Conservation (phyloP, 805 yeast genomes). For the Priceomyces haplophilus region DNA sequence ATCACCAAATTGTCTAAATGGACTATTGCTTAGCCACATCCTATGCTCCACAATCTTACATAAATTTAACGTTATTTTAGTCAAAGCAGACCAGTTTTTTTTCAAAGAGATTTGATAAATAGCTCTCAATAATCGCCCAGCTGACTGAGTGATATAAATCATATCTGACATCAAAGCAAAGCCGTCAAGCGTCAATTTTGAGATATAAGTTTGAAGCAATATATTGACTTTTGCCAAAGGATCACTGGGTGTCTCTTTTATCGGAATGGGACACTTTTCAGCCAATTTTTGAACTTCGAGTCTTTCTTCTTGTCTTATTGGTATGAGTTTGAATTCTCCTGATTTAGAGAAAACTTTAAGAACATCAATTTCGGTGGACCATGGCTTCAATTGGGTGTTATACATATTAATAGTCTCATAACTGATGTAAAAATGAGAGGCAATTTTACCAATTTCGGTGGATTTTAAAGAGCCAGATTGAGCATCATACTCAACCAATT, state of each 20-base stretch:
- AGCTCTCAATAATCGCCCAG: conserved; percentile 84
- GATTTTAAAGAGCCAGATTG: conserved; percentile 36
- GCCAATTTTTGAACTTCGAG: conserved; percentile 65
- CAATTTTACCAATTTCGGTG: conserved; percentile 74
- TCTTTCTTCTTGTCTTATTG: conserved; percentile 84
- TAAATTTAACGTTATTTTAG: conserved; percentile 56
- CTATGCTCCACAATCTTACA: conserved; percentile 79
- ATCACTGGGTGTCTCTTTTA: conserved; percentile 67
- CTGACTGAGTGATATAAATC: conserved; percentile 90
- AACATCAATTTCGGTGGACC: conserved; percentile 67
- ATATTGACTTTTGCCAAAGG: conserved; percentile 77
- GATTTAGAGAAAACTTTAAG: conserved; percentile 75
- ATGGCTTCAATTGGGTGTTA: conserved; percentile 58
- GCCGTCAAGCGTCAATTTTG: conserved; percentile 73
- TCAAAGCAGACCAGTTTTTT: conserved; percentile 67
- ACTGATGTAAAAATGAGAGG: conserved; percentile 82
- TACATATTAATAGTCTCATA: conserved; percentile 70
- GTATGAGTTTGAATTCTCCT: conserved; percentile 79
- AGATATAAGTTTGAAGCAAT: conserved; percentile 82
- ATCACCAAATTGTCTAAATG: conserved; percentile 75
- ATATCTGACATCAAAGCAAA: conserved; percentile 91
- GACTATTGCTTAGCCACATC: conserved; percentile 82
- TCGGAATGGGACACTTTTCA: conserved; percentile 81
- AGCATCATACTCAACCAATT: conserved; percentile 59
- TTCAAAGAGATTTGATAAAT: conserved; percentile 71